Percentiles rank a stretch among this genome's conserved stretches.
Evolutionary conservation across 768 basidiomycete genomes (phyloP).

Genomic region (Tephrocybe sp.): DNA sequence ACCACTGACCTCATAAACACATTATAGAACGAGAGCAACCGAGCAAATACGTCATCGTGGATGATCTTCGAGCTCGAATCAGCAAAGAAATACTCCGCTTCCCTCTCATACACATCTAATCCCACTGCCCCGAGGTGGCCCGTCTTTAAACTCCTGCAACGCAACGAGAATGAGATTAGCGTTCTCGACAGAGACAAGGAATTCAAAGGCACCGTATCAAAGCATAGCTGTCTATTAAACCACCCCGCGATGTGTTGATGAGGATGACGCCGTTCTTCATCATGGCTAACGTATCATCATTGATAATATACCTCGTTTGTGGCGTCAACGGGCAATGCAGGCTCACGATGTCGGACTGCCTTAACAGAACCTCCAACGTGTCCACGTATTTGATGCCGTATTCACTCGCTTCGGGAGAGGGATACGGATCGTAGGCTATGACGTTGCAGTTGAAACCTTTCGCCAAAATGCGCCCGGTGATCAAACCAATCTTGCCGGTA

Average conservation of each 20-base stretch:
- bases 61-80: slow-evolving; percentile 44
- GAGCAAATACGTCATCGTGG: slow-evolving; percentile 42
- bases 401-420: slow-evolving; percentile 29
- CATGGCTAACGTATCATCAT: slow-evolving; percentile 34
- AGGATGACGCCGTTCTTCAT: slow-evolving; percentile 41
- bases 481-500: slow-evolving; percentile 41
- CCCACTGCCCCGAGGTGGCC: slow-evolving; percentile 42
- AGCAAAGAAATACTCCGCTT: slow-evolving; percentile 41
- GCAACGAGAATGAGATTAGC: neutral
- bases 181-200: neutral
- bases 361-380: slow-evolving; percentile 33
- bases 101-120: slow-evolving; percentile 42
- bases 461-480: slow-evolving; percentile 41
- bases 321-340: slow-evolving; percentile 41
- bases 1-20: slow-evolving; percentile 41
- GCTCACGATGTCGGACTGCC: slow-evolving; percentile 39
- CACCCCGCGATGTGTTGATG: slow-evolving; percentile 45
- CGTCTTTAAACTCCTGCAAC: slow-evolving; percentile 34
- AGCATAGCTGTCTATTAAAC: slow-evolving; percentile 40
- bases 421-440: slow-evolving; percentile 41
- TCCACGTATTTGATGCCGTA: slow-evolving; percentile 39
- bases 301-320: slow-evolving; percentile 40
- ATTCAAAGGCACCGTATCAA: slow-evolving; percentile 34
- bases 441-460: slow-evolving; percentile 40
- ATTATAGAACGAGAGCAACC: slow-evolving; percentile 46